Evolutionary conservation across 2,329 filamentous ascomycete genomes (phyloP).

Genomic region (Sclerotinia glacialis): DNA sequence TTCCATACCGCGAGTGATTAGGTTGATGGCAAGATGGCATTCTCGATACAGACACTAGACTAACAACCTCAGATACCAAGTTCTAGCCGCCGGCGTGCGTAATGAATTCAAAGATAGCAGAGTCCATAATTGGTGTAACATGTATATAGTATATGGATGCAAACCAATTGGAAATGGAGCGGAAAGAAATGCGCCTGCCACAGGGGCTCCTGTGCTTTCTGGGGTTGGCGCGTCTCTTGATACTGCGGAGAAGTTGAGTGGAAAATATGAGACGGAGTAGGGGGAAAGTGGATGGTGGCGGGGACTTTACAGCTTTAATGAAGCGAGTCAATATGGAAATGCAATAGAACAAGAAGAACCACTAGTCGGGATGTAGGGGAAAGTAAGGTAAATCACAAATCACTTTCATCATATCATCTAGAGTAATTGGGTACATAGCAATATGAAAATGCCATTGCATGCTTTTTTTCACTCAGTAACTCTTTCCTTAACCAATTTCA

Average conservation of each 20-base stretch:
- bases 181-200: neutral
- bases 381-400: too few species aligned
- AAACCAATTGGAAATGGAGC: neutral
- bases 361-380: neutral
- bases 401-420: neutral
- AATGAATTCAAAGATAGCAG: conserved; percentile 12
- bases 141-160: conserved; percentile 2
- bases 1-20: too few species aligned
- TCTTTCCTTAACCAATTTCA: neutral
- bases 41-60: neutral
- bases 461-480: neutral
- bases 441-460: neutral
- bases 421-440: neutral
- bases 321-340: neutral
- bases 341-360: neutral
- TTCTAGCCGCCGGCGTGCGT: conserved; percentile 15
- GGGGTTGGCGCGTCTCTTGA: neutral
- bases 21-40: too few species aligned
- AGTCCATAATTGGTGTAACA: conserved; percentile 14
- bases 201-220: neutral
- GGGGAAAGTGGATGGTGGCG: too few species aligned
- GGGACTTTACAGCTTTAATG: neutral
- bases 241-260: neutral
- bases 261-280: neutral
- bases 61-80: conserved; percentile 11